Base-by-base conservation (phyloP, 148 eudicot genomes). In the Euryodendron excelsum region DNA sequence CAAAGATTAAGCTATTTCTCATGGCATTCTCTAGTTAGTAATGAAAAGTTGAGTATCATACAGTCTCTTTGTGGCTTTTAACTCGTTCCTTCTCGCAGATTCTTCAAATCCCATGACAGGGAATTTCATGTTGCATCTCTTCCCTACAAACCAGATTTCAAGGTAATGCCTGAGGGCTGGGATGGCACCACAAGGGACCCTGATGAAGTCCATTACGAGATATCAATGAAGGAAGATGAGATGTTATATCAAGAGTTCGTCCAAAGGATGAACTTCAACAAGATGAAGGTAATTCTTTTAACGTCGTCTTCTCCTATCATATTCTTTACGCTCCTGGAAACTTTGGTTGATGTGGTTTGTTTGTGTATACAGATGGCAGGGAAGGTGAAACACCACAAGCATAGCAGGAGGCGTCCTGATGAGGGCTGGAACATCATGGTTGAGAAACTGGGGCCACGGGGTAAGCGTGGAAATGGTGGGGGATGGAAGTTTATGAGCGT, bases 131-230 rank as follows among this genome's bases (percentile, higher is more conserved):
- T 95, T 50, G 96, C 98, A 39, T 59, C 93, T 69, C 96, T 95
- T 79, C 98, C 96, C 14, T 84, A 93, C 85, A 93, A 90, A 74
- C 98, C 97, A 34, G 92, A 92, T 70, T 95, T 93, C 84, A 94
- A 89, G 76, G 96, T 94, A 80, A 93, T 95, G 98, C 98, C 98
- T 4, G 97, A 95, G 87, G 96, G 93, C 50, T 95, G 98, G 98
- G 98, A 95, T 81, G 97, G 98, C 77, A 92, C 93, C 37, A 89
- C 91, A 36, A 82, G 88, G 63, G 98, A 95, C 82, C 97, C 94
- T 6, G 98, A 95, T 83, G 98, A 92, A 85, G 97, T 95, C 11
- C 98, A 88, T 66, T 95, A 92, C 72, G 96, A 95, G 82, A 95
- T 90, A 72, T 92, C 96, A 8, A 92, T 90, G 97, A 92, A 85